These are phyloP conservation scores for Phytophthora ramorum DNA, from an alignment of 352 stramenopile species.

Conservation along the genomic window DNA sequence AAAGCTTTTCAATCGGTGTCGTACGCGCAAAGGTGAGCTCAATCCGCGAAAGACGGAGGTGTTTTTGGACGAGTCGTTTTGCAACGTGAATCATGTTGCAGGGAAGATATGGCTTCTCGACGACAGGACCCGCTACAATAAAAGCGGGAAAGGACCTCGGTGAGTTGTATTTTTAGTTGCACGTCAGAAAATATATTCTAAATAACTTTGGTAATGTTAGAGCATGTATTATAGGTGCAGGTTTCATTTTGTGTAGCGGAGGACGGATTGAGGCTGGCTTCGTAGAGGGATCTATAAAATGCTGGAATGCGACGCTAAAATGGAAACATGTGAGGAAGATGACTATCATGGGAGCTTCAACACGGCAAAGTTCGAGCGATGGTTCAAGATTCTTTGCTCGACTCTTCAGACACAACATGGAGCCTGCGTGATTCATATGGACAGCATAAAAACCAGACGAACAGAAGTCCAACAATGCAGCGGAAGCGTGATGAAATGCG, in stretches of 20 bases:
- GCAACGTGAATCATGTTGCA: slow-evolving; percentile 3
- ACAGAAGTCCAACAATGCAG: slow-evolving; percentile 7
- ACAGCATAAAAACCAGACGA: slow-evolving; percentile 9
- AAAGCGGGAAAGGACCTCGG: slow-evolving; percentile 2
- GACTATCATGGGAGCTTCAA: slow-evolving; percentile 6
- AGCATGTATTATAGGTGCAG: slow-evolving; percentile 6
- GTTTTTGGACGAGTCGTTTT: slow-evolving; percentile 5
- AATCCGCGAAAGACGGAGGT: neutral
- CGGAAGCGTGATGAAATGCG: neutral
- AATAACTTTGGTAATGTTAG: neutral
- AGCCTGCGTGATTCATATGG: slow-evolving; percentile 1
- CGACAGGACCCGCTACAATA: slow-evolving; percentile 5
- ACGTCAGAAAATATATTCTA: neutral
- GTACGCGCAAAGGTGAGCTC: neutral
- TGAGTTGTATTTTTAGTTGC: neutral
- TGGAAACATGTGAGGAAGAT: slow-evolving; percentile 3
- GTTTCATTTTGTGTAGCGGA: neutral
- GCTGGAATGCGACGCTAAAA: neutral
- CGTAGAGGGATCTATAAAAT: slow-evolving; percentile 1
- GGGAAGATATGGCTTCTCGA: slow-evolving; percentile 3
- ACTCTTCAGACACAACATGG: neutral
- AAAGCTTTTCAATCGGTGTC: neutral
- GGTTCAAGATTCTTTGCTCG: neutral
- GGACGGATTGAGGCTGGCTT: neutral
- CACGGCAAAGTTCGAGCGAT: slow-evolving; percentile 1